Base-by-base conservation (phyloP, 331 rosid species). In the Arachis monticola region DNA sequence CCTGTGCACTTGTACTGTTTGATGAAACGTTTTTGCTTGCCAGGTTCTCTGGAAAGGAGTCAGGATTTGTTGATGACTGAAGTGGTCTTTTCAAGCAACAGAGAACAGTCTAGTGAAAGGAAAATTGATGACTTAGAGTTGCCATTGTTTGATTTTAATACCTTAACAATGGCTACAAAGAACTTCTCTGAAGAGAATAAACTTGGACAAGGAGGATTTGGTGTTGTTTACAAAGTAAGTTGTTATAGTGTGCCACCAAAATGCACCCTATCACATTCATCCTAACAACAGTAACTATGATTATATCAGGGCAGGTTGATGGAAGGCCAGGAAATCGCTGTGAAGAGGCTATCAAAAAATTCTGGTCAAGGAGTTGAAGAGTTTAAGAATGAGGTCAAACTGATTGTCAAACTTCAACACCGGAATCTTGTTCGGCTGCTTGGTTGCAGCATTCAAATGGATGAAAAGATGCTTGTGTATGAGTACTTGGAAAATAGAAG, bases 191-290 rank as follows among this genome's bases (percentile, higher is more conserved):
- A 85, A 55, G 85, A 53, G 64, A 81, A 83, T 65, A 88, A 86
- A 65, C 84, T 92, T 30, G 96, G 97, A 78, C 87, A 89, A 80
- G 97, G 97, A 53, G 97, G 96, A 53, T 92, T 92, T 58, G 97
- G 97, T 11, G 59, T 51, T 75, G 97, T 92, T 77, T 87, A 92
- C 76, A 88, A 70, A 86, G 97, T 88, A 85, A 74, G 67, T 50
- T 73, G 55, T 35, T 14, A 1, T 51, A 47, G 4, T 4, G 40
- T 51, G 44, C n/a, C 14, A 30, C 40, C 27, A 7, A 4, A 7
- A 52, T 7, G 47, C 10, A 5, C 67, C 4, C 5, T 42, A 31
- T 66, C 59, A 78, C 31, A 48, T 38, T 41, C 4, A 70, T 53
- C 27, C 79, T 80, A 60, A 84, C 40, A 27, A 5, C 38, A 60